phyloP scores from a whole-genome alignment of 305 asterid genomes.

The Solanum chacoense region DNA sequence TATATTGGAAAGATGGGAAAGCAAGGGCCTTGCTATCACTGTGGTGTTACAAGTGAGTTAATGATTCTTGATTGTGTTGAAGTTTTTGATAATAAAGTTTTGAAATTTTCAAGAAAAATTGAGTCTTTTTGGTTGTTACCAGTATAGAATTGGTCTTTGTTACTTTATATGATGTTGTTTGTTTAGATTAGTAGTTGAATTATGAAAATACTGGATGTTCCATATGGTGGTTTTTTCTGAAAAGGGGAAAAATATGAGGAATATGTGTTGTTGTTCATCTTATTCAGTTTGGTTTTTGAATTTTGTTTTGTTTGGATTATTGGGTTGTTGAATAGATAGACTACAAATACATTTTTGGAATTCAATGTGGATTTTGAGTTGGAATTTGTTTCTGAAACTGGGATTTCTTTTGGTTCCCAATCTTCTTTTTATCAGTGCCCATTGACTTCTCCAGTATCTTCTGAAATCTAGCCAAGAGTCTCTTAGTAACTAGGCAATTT shows the following conservation, averaged over 20 bases:
- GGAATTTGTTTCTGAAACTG: not conserved
- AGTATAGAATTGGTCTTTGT: constrained; percentile 1
- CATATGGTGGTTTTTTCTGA: constrained; percentile 15
- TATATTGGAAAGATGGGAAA: constrained; percentile 61
- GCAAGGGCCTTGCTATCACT: constrained; percentile 99
- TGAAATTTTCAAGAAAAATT: constrained; percentile 5
- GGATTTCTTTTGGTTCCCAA: not conserved
- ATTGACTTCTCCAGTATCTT: not conserved
- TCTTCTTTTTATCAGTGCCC: not conserved
- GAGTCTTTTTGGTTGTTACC: constrained; percentile 16
- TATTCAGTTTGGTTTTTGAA: constrained; percentile 2
- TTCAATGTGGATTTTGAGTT: not conserved
- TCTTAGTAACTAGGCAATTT: not conserved
- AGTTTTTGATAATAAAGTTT: not conserved
- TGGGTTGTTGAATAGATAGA: not conserved
- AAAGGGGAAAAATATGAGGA: constrained; percentile 11
- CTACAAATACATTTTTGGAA: not conserved
- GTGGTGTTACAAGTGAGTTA: constrained; percentile 99
- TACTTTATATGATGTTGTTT: constrained; percentile 13
- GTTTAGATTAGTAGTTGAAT: constrained; percentile 23
- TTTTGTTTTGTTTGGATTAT: not conserved
- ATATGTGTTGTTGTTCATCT: constrained; percentile 16
- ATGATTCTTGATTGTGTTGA: constrained; percentile 4
- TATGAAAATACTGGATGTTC: constrained; percentile 9
- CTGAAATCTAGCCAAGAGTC: not conserved